Conservation (phyloP, 108 stramenopile species). For the Cyclotella choctawhatcheeana region DNA sequence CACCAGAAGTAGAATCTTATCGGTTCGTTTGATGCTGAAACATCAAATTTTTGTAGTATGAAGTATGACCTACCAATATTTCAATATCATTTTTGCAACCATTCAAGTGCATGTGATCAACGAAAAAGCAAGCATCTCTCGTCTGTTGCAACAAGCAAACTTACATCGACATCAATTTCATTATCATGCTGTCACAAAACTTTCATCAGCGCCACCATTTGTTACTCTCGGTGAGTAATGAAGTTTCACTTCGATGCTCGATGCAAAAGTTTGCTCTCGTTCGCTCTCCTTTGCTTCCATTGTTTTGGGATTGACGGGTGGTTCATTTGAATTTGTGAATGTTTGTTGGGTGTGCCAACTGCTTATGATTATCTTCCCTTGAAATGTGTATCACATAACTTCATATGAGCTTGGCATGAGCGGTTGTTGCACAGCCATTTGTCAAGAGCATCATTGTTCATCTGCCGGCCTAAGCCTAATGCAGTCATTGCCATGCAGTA, state of each 20-base stretch:
- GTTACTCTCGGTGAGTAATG: conserved; percentile 3
- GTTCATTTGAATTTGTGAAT: too few relatives aligned
- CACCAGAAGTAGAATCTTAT: too few relatives aligned
- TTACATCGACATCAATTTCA: conserved; percentile 4
- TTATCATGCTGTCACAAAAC: conserved; percentile 25
- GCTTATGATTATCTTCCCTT: too few relatives aligned
- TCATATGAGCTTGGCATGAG: too few relatives aligned
- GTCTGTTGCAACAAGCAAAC: background rate
- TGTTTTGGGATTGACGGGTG: too few relatives aligned
- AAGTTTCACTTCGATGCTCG: background rate
- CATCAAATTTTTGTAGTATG: background rate
- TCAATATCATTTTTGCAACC: conserved; percentile 10
- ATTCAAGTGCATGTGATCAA: background rate
- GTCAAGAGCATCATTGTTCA: too few relatives aligned
- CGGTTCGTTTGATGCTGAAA: conserved; percentile 15
- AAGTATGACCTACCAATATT: conserved; percentile 15
- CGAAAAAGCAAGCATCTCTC: conserved; percentile 14
- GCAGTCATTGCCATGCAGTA: too few relatives aligned
- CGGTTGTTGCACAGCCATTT: too few relatives aligned
- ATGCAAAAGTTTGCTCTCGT: background rate
- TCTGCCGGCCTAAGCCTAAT: too few relatives aligned
- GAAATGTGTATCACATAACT: too few relatives aligned
- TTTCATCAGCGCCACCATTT: background rate
- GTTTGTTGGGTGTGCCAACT: too few relatives aligned
- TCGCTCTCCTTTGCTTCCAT: background rate